Conservation (phyloP, 805 yeast species). For the Lipomyces lipofer region DNA sequence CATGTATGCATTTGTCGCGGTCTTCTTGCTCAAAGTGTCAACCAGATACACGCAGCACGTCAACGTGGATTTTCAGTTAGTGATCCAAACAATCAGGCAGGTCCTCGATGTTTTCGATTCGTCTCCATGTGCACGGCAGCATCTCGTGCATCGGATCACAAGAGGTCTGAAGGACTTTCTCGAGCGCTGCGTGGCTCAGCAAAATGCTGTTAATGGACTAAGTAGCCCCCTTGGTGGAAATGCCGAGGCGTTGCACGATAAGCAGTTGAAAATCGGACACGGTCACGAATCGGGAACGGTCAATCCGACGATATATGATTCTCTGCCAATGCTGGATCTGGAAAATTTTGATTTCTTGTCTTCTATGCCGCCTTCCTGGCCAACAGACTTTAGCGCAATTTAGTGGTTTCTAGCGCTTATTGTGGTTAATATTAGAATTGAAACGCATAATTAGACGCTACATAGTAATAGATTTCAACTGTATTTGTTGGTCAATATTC, state of each 20-base stretch:
- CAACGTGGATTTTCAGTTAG: constrained; percentile 10
- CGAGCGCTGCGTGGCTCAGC: constrained; percentile 13
- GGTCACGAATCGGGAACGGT: constrained; percentile 11
- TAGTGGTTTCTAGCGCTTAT: too few relatives aligned
- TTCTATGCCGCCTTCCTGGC: constrained; percentile 18
- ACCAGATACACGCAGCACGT: constrained; percentile 19
- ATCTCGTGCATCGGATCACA: constrained; percentile 22
- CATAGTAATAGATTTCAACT: too few relatives aligned
- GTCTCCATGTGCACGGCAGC: constrained; percentile 25
- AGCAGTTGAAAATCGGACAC: neutral
- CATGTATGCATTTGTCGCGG: constrained; percentile 26
- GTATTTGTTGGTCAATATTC: too few relatives aligned
- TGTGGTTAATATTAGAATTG: too few relatives aligned
- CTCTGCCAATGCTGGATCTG: constrained; percentile 12
- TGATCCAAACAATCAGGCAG: constrained; percentile 2
- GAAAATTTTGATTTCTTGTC: constrained; percentile 23
- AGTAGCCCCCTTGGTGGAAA: neutral
- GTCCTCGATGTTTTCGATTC: constrained; percentile 13
- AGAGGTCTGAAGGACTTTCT: constrained; percentile 19
- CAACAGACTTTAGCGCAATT: constrained; percentile 11
- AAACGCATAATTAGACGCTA: too few relatives aligned
- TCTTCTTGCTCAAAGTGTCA: constrained; percentile 17
- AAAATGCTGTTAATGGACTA: neutral
- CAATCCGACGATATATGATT: constrained; percentile 4
- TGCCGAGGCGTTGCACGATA: neutral